Evolutionary conservation across 495 filamentous ascomycete species (phyloP).

Genomic region (Oidiodendron maius): DNA sequence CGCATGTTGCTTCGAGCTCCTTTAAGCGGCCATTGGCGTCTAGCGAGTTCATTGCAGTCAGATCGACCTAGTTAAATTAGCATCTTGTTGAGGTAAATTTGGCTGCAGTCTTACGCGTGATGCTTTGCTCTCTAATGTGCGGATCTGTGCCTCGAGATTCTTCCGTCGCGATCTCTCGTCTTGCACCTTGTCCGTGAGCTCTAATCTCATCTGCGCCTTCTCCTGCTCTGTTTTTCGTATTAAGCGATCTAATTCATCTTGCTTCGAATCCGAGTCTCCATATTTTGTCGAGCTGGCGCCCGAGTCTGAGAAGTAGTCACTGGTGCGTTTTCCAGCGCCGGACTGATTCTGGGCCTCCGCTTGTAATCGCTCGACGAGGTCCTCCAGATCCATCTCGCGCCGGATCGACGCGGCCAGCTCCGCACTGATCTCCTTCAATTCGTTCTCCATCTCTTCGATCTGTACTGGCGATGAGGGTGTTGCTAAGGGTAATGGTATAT

Average conservation of each 20-base stretch:
- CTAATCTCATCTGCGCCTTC: conserved; percentile 78
- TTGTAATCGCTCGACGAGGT: conserved; percentile 82
- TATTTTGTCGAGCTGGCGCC: conserved; percentile 66
- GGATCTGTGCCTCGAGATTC: conserved; percentile 73
- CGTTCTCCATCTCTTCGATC: conserved; percentile 82
- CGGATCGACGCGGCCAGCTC: conserved; percentile 89
- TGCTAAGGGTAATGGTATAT: conserved; percentile 36
- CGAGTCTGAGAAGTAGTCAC: conserved; percentile 97
- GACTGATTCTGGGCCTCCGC: conserved; percentile 57
- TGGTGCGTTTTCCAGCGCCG: conserved; percentile 71
- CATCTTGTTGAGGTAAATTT: background rate
- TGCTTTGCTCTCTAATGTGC: conserved; percentile 70
- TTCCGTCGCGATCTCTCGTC: conserved; percentile 73
- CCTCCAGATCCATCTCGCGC: conserved; percentile 94
- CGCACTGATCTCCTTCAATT: conserved; percentile 84
- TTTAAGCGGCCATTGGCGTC: conserved; percentile 51
- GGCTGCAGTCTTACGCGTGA: conserved; percentile 33
- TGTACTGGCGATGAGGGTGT: conserved; percentile 28
- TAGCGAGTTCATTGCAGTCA: conserved; percentile 35
- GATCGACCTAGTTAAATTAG: conserved; percentile 28
- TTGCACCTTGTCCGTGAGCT: conserved; percentile 75
- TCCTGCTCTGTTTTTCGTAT: conserved; percentile 86
- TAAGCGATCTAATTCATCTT: conserved; percentile 79
- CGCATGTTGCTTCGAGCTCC: conserved; percentile 73
- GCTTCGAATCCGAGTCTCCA: conserved; percentile 56